Base-by-base conservation (phyloP, 2,329 filamentous ascomycete genomes). In the Aspergillus pseudotamarii region DNA sequence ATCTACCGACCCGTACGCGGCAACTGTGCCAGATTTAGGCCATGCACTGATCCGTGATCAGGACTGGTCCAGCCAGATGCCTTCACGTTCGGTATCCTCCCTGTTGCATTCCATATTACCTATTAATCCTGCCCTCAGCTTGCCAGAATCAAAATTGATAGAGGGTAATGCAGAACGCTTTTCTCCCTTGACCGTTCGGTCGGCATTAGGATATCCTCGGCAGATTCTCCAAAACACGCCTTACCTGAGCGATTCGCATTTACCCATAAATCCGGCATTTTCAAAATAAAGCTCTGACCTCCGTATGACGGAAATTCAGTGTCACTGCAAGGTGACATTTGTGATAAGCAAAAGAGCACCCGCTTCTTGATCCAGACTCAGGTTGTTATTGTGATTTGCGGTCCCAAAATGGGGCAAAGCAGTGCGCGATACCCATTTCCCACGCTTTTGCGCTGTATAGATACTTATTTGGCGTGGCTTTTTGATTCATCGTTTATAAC, bases 201-300 rank as follows among this genome's bases (percentile, higher is more conserved):
- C 64, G 32, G 53, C 66, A 55, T 28, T 64, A n/a, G 61, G 56
- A 46, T 62, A 64, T 38, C 34, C 62, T 50, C 57, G 54, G 28
- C 61, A 64, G 32, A 26, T 56, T 23, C 48, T 62, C 16, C 61
- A 60, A 30, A 61, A 63, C 28, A 63, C 60, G n/a, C 38, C 60
- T n/a, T 67, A 65, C 45, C 51, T 71, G 23, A 68, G 58, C 54
- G 68, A 71, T 43, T 74, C 72, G 19, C 64, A 66, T 60, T 60
- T 75, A 41, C 73, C 73, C 14, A 75, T 75, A 61, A 75, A 75
- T 45, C 73, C 73, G 19, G 69, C 70, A 56, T 72, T 71, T 58
- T 61, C 63, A 54, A 64, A 70, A 70, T 12, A 63, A 63, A 36
- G 57, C 43, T 46, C 34, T 65, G 32, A 23, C 64, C 50, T 60